Conservation (phyloP, 805 yeast genomes). For the Saccharomycopsis sp. region DNA sequence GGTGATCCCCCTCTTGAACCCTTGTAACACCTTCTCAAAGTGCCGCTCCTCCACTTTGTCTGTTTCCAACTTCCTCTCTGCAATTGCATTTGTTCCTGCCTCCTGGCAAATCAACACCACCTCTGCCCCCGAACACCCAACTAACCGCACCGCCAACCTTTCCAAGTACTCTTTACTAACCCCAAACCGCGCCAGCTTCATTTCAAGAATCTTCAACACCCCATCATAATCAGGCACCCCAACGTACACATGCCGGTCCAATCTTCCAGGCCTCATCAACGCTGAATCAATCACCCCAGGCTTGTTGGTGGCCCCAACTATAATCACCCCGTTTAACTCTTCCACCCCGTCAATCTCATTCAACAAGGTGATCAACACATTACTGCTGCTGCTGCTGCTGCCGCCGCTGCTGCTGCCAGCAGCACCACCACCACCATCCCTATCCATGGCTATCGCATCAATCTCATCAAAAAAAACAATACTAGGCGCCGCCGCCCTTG, state of each 20-base stretch:
- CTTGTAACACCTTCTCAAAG: constrained; percentile 59
- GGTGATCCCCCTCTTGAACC: constrained; percentile 72
- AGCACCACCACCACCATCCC: constrained; percentile 30
- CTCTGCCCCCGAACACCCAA: constrained; percentile 96
- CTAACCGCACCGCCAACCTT: constrained; percentile 53
- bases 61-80: constrained; percentile 60
- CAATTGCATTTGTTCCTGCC: constrained; percentile 90
- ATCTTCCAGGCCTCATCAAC: constrained; percentile 86
- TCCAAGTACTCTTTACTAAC: constrained; percentile 39
- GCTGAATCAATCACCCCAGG: constrained; percentile 94
- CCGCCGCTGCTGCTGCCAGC: constrained; percentile 32
- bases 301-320: constrained; percentile 93
- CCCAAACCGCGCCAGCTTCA: constrained; percentile 59
- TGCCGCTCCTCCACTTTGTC: constrained; percentile 50
- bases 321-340: constrained; percentile 84
- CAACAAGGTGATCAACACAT: constrained; percentile 81
- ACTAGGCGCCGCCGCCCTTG: constrained; percentile 91
- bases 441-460: constrained; percentile 79
- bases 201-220: constrained; percentile 64
- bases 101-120: constrained; percentile 87
- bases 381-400: constrained; percentile 62
- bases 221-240: constrained; percentile 85
- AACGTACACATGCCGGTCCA: constrained; percentile 89
- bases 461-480: constrained; percentile 94
- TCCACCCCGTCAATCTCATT: constrained; percentile 98